Conservation (phyloP, 2,329 filamentous ascomycete species). For the Penicillium sp. region DNA sequence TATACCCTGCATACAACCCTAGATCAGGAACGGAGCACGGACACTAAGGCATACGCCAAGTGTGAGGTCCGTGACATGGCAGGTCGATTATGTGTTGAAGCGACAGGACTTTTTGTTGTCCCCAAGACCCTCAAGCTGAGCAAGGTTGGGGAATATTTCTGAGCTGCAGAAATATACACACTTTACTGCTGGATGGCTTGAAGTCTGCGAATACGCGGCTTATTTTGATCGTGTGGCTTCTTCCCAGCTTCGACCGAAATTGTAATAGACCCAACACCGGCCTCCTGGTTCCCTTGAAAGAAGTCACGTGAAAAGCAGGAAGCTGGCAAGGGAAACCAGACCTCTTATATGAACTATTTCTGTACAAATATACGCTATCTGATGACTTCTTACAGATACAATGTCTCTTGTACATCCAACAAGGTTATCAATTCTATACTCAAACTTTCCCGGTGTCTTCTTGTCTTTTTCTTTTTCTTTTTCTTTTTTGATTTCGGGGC, state of each 20-base stretch:
- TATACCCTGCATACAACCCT: conserved; percentile 58
- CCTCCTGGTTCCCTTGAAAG: neutral
- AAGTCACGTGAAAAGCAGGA: neutral
- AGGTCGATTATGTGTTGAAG: conserved; percentile 59
- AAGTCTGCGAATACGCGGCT: neutral
- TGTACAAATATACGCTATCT: neutral
- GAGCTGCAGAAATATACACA: conserved; percentile 10
- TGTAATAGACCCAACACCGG: neutral
- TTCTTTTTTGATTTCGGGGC: conserved; percentile 15
- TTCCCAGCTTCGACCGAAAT: neutral
- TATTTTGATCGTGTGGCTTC: neutral
- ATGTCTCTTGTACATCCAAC: neutral
- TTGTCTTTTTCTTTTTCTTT: neutral
- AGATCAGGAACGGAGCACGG: conserved; percentile 38
- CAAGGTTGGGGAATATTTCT: conserved; percentile 42
- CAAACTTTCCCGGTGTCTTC: neutral
- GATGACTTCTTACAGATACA: neutral
- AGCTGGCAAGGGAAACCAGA: neutral
- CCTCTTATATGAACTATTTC: neutral
- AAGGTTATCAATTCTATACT: neutral
- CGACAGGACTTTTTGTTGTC: conserved; percentile 59
- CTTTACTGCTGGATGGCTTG: neutral
- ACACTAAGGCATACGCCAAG: conserved; percentile 38
- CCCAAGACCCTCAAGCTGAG: conserved; percentile 49
- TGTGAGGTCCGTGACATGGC: conserved; percentile 38